A percentile compares a stretch with the other conserved stretches of the same genome.
phyloP scores from a whole-genome alignment of 2,329 filamentous ascomycete genomes.

The Teratosphaeria destructans region DNA sequence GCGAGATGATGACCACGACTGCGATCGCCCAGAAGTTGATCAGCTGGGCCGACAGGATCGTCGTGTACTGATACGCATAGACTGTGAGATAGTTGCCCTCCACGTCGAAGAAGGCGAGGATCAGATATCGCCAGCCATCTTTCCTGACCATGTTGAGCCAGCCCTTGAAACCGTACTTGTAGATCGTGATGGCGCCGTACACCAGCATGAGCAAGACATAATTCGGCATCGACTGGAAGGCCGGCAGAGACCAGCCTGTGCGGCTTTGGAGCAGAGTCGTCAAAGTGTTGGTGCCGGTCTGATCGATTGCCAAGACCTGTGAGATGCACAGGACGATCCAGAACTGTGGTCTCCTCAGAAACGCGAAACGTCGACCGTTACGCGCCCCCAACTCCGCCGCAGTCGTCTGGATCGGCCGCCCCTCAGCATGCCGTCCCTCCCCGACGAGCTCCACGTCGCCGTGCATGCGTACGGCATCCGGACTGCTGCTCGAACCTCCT shows the following conservation, averaged over 20 bases:
- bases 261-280: conserved; percentile 58
- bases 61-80: conserved; percentile 84
- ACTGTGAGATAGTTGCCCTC: conserved; percentile 98
- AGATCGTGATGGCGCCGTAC: conserved; percentile 71
- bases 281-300: conserved; percentile 88
- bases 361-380: conserved; percentile 48
- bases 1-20: conserved; percentile 76
- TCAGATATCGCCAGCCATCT: conserved; percentile 88
- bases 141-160: conserved; percentile 54
- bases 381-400: conserved; percentile 31
- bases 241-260: conserved; percentile 66
- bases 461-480: conserved; percentile 17
- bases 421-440: conserved; percentile 12
- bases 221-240: conserved; percentile 93
- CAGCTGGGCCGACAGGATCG: conserved; percentile 82
- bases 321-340: conserved; percentile 67
- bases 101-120: conserved; percentile 87
- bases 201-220: conserved; percentile 75
- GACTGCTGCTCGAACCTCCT: conserved; percentile 10
- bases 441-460: conserved; percentile 28
- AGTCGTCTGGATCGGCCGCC: conserved; percentile 26
- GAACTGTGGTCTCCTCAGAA: conserved; percentile 76
- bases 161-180: conserved; percentile 64
- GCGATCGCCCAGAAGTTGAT: conserved; percentile 99
- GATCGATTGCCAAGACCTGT: conserved; percentile 77